Percentiles rank a stretch among this genome's conserved stretches.
phyloP scores from a whole-genome alignment of 306 rosid genomes.

The Vigna nakashimae region DNA sequence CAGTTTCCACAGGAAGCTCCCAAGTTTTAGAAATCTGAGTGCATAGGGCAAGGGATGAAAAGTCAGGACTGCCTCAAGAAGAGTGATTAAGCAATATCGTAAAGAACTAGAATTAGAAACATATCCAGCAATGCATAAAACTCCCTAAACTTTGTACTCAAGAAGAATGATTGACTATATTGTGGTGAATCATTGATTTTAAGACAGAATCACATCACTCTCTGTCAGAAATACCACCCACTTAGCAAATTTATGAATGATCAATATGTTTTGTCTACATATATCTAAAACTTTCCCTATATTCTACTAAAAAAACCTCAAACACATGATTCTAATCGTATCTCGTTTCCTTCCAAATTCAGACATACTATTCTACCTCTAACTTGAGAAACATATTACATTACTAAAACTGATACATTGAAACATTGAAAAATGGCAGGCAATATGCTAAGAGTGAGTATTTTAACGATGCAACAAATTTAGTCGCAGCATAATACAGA shows the following conservation, averaged over 20 bases:
- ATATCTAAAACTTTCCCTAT: neutral
- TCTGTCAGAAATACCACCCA: neutral
- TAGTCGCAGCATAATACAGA: constrained; percentile 19
- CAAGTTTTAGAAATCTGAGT: constrained; percentile 71
- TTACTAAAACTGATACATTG: neutral
- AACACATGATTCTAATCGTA: neutral
- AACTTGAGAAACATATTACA: neutral
- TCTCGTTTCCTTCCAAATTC: constrained; percentile 24
- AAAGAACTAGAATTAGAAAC: constrained; percentile 19
- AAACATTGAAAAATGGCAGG: neutral
- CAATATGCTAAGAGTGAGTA: neutral
- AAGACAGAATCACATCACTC: neutral
- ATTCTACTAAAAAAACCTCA: neutral
- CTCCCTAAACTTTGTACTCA: neutral
- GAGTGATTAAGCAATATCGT: constrained; percentile 28
- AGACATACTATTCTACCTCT: neutral
- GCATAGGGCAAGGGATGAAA: constrained; percentile 16
- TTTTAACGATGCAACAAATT: neutral
- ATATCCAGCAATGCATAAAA: neutral
- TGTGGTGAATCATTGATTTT: neutral
- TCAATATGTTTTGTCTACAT: neutral
- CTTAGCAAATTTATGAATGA: neutral
- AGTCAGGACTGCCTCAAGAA: constrained; percentile 39
- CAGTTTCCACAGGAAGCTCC: constrained; percentile 71
- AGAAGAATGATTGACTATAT: neutral